These are phyloP conservation scores for Tulasnella sp. DNA, from an alignment of 768 basidiomycete species.

Conservation along the genomic window DNA sequence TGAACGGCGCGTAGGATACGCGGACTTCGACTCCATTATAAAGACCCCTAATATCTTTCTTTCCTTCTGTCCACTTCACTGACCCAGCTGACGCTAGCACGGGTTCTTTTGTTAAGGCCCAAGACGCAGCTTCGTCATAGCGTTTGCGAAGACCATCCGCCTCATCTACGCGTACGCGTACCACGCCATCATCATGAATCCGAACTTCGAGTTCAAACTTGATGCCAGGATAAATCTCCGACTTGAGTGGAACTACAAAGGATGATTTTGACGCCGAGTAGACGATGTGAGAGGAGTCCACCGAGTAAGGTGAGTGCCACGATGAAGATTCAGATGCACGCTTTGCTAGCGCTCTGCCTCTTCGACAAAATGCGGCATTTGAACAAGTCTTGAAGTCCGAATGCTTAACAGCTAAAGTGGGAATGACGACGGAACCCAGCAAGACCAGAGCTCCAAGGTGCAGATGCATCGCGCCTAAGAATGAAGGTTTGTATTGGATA, in stretches of 20 bases:
- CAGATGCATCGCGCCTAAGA: background rate
- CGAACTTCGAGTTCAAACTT: constrained; percentile 71
- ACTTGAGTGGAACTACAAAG: constrained; percentile 65
- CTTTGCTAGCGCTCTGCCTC: constrained; percentile 69
- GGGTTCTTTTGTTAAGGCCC: constrained; percentile 75
- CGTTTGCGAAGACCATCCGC: constrained; percentile 61
- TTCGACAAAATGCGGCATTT: constrained; percentile 92
- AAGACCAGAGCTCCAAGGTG: background rate
- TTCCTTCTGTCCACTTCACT: constrained; percentile 27
- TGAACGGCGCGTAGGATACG: constrained; percentile 63
- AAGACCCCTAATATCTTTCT: constrained; percentile 44
- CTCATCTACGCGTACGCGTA: constrained; percentile 89
- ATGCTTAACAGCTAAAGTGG: constrained; percentile 31
- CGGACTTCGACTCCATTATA: constrained; percentile 47
- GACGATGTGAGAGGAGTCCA: constrained; percentile 45
- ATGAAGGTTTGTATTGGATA: too few species aligned
- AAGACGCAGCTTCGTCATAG: constrained; percentile 84
- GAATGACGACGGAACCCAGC: background rate
- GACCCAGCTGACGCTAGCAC: constrained; percentile 24
- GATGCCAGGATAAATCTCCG: constrained; percentile 70
- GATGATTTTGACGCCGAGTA: constrained; percentile 38
- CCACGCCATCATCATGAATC: constrained; percentile 77
- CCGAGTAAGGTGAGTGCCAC: constrained; percentile 82
- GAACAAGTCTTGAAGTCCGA: constrained; percentile 90
- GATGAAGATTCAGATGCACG: constrained; percentile 45